Base-by-base conservation (phyloP, 139 green algal genomes). In the Coelastrella sp. region DNA sequence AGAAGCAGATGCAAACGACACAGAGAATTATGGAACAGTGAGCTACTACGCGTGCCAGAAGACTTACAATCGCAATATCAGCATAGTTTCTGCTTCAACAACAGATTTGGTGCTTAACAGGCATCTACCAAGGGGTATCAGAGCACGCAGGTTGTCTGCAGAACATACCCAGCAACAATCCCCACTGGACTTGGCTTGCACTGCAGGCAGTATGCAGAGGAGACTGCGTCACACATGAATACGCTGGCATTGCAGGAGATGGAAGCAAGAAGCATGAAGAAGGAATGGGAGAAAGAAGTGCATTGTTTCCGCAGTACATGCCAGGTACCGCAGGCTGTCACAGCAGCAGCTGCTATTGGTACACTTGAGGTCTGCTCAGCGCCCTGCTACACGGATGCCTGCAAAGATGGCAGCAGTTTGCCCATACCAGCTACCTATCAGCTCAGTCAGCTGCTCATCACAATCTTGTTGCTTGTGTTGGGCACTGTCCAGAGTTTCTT, bases 21-120 rank as follows among this genome's bases (percentile, higher is more conserved):
- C 86, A 93, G 41, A 69, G 85, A 23, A 84, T 91, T 27, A 78
- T 79, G 9, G 91, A 95, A 34, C 83, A 83, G 92, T 95, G 38
- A 87, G 91, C 85, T 9, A 23, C 62, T 23, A 13, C 45, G 15
- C 45, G 11, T 57, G 45, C 45, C 15, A n/a, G n/a, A n/a, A n/a
- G n/a, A n/a, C n/a, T n/a, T n/a, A n/a, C n/a, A n/a, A n/a, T n/a
- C n/a, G n/a, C n/a, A n/a, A n/a, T n/a, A n/a, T n/a, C n/a, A n/a
- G n/a, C n/a, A n/a, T n/a, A n/a, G n/a, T n/a, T n/a, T n/a, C n/a
- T n/a, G n/a, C n/a, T n/a, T n/a, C n/a, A n/a, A n/a, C n/a, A n/a
- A n/a, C n/a, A n/a, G n/a, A 57, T 57, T 15, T 57, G 48, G 2
- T 57, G 48, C 48, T 15, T 23, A 15, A 57, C 48, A 57, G 13